Conservation (phyloP, 495 filamentous ascomycete genomes). For the Aspergillus ostianus region DNA sequence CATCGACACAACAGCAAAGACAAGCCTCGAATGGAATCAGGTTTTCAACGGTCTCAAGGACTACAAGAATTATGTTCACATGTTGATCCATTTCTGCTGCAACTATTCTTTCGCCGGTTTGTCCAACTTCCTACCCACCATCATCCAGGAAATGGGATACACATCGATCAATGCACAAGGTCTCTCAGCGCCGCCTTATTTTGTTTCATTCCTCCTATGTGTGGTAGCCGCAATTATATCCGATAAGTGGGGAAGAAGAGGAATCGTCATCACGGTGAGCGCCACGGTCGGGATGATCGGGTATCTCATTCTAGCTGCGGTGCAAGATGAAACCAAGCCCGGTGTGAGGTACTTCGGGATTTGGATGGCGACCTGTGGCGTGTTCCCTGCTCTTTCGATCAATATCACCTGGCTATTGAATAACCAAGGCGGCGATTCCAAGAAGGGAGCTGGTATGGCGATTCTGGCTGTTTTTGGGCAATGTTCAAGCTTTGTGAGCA, state of each 20-base stretch:
- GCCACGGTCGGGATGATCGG: constrained; percentile 60
- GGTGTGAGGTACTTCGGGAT: constrained; percentile 57
- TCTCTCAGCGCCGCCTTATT: constrained; percentile 70
- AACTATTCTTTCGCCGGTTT: constrained; percentile 38
- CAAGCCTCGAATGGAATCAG: constrained; percentile 21
- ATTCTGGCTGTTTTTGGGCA: constrained; percentile 33
- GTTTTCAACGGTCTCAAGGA: constrained; percentile 24
- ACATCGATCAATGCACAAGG: constrained; percentile 64
- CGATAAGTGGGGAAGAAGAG: constrained; percentile 62
- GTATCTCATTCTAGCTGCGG: constrained; percentile 61
- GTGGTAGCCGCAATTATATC: constrained; percentile 59
- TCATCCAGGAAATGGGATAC: constrained; percentile 69
- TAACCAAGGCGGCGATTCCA: constrained; percentile 55
- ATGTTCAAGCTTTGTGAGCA: constrained; percentile 29
- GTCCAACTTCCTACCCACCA: constrained; percentile 73
- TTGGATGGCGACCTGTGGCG: constrained; percentile 62
- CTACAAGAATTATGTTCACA: constrained; percentile 33
- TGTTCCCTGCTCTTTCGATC: constrained; percentile 59
- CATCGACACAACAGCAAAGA: constrained; percentile 24
- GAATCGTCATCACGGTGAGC: constrained; percentile 57
- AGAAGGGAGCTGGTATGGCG: constrained; percentile 32
- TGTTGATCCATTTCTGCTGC: constrained; percentile 29
- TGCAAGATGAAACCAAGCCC: constrained; percentile 35
- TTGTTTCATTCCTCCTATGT: constrained; percentile 64
- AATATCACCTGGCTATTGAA: constrained; percentile 65